Evolutionary conservation across 2,329 filamentous ascomycete species (phyloP).

Genomic region (Neofusicoccum laricinum): DNA sequence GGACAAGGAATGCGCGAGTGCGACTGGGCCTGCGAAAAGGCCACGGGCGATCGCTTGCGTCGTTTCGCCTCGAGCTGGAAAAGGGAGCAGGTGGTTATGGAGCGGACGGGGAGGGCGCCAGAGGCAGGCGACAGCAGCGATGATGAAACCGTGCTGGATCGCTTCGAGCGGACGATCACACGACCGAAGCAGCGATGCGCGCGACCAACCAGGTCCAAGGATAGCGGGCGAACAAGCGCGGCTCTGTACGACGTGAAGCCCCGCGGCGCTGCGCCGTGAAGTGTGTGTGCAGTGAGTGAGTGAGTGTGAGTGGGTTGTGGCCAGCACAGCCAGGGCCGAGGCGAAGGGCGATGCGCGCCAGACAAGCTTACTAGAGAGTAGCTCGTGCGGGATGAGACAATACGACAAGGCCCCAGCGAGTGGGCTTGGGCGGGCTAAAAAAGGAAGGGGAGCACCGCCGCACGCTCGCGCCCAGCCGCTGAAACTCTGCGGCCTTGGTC

Average conservation of each 20-base stretch:
- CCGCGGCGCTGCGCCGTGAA: not conserved
- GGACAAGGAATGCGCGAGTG: not conserved
- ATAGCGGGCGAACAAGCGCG: not conserved
- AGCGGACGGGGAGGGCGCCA: conserved; percentile 1
- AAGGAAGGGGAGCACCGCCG: conserved; percentile 10
- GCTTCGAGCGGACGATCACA: conserved; percentile 10
- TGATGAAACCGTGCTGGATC: conserved; percentile 16
- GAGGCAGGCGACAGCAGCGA: conserved; percentile 3
- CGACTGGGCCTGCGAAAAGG: not conserved
- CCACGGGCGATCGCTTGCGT: not conserved
- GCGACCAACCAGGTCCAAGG: not conserved
- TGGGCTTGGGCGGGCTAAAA: not conserved
- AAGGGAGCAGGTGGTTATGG: not conserved
- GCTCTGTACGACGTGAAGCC: not conserved
- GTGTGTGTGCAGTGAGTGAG: not conserved
- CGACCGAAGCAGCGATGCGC: not conserved
- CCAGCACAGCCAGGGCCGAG: not conserved
- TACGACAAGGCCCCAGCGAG: not conserved
- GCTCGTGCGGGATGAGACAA: conserved; percentile 7
- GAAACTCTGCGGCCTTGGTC: too few relatives aligned
- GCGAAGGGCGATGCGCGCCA: not conserved
- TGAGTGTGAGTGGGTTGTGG: not conserved
- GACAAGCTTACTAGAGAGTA: not conserved
- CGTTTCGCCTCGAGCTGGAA: not conserved
- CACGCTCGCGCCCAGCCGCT: not conserved